A percentile compares a stretch with the other conserved stretches of the same genome.
Evolutionary conservation across 345 rosid genomes (phyloP).

Genomic region (Garcia nutans): DNA sequence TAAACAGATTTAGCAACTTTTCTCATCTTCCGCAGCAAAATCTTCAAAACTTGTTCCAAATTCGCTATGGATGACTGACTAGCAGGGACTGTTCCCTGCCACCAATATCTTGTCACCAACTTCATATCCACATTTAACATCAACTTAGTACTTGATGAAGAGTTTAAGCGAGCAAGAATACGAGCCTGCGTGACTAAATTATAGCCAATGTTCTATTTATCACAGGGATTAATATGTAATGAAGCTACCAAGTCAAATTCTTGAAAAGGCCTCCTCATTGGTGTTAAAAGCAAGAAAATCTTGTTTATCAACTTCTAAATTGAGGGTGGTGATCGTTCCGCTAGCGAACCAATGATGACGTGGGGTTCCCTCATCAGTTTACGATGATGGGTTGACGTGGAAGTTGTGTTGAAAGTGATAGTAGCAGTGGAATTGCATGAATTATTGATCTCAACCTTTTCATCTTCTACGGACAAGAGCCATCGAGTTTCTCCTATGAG

Average conservation of each 20-base stretch:
- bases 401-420: background rate
- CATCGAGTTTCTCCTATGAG: background rate
- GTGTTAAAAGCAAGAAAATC: conserved; percentile 2
- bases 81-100: conserved; percentile 8
- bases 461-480: background rate
- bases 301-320: conserved; percentile 4
- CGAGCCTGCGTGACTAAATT: conserved; percentile 8
- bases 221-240: background rate
- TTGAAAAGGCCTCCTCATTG: conserved; percentile 7
- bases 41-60: conserved; percentile 2
- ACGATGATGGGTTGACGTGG: background rate
- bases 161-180: background rate
- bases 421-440: background rate
- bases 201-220: background rate
- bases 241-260: background rate
- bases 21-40: background rate
- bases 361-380: background rate
- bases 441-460: background rate
- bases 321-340: background rate
- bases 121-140: conserved; percentile 11
- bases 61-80: background rate
- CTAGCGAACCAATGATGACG: background rate
- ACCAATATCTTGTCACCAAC: background rate
- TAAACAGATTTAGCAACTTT: conserved; percentile 13
- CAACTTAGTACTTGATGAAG: background rate